A percentile compares a stretch with the other conserved stretches of the same genome.
Conservation (phyloP, 2,329 filamentous ascomycete genomes). For the Eurotiales sp. region DNA sequence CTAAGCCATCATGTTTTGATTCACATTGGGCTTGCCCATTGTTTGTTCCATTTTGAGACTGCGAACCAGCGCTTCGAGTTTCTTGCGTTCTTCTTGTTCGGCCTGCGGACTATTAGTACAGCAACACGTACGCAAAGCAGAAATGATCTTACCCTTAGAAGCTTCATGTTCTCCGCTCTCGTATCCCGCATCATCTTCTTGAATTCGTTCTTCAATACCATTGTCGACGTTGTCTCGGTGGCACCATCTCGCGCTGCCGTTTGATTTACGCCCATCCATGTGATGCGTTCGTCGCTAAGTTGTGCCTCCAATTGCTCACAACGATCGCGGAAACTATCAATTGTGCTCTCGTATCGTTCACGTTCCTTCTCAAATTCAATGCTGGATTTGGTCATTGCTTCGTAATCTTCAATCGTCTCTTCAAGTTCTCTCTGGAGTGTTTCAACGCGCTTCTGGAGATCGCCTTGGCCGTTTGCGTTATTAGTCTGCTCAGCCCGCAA, state of each 20-base stretch:
- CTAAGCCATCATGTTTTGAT: constrained; percentile 32
- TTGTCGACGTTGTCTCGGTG: constrained; percentile 60
- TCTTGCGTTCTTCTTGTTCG: constrained; percentile 68
- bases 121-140: too few relatives aligned
- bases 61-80: constrained; percentile 62
- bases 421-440: constrained; percentile 62
- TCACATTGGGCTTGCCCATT: constrained; percentile 30
- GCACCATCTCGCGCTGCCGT: constrained; percentile 37
- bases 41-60: constrained; percentile 42
- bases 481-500: constrained; percentile 34
- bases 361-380: constrained; percentile 70
- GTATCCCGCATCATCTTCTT: constrained; percentile 78
- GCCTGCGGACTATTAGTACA: constrained; percentile 52
- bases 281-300: constrained; percentile 64
- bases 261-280: constrained; percentile 60
- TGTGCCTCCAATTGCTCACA: constrained; percentile 62
- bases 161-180: constrained; percentile 61
- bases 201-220: constrained; percentile 69
- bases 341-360: constrained; percentile 58
- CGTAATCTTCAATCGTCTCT: constrained; percentile 67
- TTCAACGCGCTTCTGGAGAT: constrained; percentile 47
- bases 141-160: constrained; percentile 58
- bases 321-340: constrained; percentile 62
- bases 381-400: constrained; percentile 64
- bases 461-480: constrained; percentile 25